Percentiles rank a stretch among this genome's conserved stretches.
Conservation (phyloP, 176 grass and related monocot genomes). For the Poa annua region DNA sequence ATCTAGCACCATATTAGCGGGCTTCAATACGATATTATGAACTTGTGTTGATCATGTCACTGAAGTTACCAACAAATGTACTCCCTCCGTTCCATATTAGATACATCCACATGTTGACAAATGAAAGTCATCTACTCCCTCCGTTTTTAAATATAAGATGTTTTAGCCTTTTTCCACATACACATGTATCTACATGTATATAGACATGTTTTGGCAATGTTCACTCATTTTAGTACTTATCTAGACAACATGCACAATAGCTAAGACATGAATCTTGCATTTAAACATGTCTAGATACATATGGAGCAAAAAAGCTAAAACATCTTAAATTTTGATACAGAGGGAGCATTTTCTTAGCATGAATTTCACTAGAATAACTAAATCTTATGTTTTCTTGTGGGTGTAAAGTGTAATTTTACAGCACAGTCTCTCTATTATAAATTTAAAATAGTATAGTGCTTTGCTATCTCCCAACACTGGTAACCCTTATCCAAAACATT, state of each 20-base stretch:
- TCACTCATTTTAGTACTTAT: too few relatives aligned
- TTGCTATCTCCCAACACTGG: neutral
- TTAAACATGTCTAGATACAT: too few relatives aligned
- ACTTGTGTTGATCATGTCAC: constrained; percentile 5
- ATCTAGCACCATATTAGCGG: neutral
- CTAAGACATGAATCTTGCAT: too few relatives aligned
- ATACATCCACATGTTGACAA: too few relatives aligned
- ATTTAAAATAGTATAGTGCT: neutral
- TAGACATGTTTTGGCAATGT: too few relatives aligned
- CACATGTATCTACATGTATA: too few relatives aligned
- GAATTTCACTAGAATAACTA: constrained; percentile 1
- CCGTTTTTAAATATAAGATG: too few relatives aligned
- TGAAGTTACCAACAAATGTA: constrained; percentile 2
- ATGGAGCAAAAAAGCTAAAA: too few relatives aligned
- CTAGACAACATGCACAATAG: too few relatives aligned
- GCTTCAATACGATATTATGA: neutral
- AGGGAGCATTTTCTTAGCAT: neutral
- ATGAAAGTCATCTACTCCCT: too few relatives aligned
- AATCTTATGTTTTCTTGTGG: neutral
- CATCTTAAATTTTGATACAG: too few relatives aligned
- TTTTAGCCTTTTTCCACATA: too few relatives aligned
- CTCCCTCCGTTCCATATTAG: neutral
- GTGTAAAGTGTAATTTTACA: neutral
- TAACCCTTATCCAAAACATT: constrained; percentile 22
- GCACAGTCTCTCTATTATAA: neutral